Percentiles rank a stretch among this genome's conserved stretches.
Conservation (phyloP, 1,284 basidiomycete genomes). For the Cystobasidiaceae sp. region DNA sequence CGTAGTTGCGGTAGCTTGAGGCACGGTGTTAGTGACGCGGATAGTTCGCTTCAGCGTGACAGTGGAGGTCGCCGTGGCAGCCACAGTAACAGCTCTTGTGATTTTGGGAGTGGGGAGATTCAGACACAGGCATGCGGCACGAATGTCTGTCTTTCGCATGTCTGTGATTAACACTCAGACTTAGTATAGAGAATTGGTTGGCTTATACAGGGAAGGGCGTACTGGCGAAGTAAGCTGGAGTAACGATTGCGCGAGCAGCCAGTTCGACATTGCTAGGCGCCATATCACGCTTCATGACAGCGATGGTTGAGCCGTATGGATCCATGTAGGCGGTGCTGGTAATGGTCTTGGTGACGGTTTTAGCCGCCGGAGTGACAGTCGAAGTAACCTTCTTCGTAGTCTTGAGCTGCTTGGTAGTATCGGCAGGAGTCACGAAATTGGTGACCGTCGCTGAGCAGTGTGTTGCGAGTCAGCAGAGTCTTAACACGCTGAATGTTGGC, state of each 20-base stretch:
- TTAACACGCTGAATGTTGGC: not conserved
- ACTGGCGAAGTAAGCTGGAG: not conserved
- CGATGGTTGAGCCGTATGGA: not conserved
- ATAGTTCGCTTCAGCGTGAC: not conserved
- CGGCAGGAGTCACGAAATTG: not conserved
- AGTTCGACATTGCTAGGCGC: not conserved
- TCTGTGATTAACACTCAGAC: not conserved
- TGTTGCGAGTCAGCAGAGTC: too few species aligned
- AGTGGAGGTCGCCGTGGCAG: not conserved
- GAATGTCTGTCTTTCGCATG: not conserved
- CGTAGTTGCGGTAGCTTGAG: not conserved
- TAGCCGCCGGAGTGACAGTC: not conserved
- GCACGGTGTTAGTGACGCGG: not conserved
- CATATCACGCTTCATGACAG: not conserved
- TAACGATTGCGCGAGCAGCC: not conserved
- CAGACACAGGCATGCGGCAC: not conserved
- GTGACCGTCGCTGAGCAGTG: not conserved
- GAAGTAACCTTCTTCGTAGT: not conserved
- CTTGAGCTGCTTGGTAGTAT: not conserved
- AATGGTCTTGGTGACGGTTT: not conserved
- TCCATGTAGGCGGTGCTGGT: slow-evolving; percentile 9
- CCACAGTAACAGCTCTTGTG: not conserved
- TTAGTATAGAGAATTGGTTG: too few species aligned
- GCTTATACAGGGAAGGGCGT: too few species aligned
- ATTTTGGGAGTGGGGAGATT: not conserved